Base-by-base conservation (phyloP, 371 early-diverging fungal species). In the Apophysomyces ossiformis region DNA sequence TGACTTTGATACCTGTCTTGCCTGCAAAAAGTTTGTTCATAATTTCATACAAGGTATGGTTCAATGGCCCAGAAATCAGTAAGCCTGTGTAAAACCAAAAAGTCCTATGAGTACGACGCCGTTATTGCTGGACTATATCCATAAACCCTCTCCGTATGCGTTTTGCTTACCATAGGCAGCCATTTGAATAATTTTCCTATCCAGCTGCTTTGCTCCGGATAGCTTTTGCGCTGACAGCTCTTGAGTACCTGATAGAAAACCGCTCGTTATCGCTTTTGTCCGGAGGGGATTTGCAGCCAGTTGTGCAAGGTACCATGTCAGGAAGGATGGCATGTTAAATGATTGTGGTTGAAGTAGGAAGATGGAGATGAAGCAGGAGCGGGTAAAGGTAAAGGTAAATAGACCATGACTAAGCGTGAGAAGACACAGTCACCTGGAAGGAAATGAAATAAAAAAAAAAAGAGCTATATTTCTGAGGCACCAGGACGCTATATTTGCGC, bases 231-330 rank as follows among this genome's bases (percentile, higher is more conserved):
- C 93, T 45, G 90, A 80, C 65, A 89, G 75, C 71, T 95, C 95
- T 73, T 93, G 94, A 12, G 90, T 70, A 66, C 88, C 90, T 63
- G 90, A 85, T 65, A 93, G 86, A 6, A 86, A 67, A 44, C 90
- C 93, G 13, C 91, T 82, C 21, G 93, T 95, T 68, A 85, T 74
- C n/a, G 93, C 90, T 79, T 95, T 95, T 63, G 93, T 93, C 37
- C 82, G 81, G 37, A 94, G 79, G 39, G 95, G 95, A 45, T 87
- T 73, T 41, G 84, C 74, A 21, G 83, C 83, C 45, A 92, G 83
- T 63, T 85, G 74, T 5, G 85, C 57, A 41, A 91, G 77, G 72
- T 92, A 92, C 69, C 85, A 81, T 1, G 83, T 72, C 73, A 91
- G 78, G 61, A 90, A 78, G 12, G 63, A 36, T 9, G 60, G 70